Conservation (phyloP, 306 rosid genomes). For the Glycine soja region DNA sequence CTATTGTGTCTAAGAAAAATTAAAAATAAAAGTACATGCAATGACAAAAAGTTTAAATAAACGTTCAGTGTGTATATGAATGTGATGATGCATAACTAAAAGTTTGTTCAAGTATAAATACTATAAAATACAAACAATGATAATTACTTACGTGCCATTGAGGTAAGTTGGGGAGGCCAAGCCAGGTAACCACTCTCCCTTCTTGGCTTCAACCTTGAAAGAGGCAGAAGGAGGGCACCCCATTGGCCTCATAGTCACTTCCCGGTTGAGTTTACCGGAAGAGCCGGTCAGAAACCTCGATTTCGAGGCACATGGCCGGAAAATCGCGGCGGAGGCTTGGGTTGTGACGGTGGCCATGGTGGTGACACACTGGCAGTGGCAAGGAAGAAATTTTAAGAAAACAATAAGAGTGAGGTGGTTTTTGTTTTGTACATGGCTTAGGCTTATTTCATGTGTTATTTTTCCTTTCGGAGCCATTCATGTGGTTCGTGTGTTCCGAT, state of each 20-base stretch:
- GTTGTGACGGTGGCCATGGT: constrained; percentile 92
- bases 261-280: constrained; percentile 71
- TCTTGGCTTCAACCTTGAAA: constrained; percentile 82
- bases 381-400: neutral
- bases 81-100: no score
- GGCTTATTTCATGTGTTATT: constrained; percentile 55
- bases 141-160: constrained; percentile 67
- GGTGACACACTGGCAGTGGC: neutral
- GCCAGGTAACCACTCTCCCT: constrained; percentile 98
- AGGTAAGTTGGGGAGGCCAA: constrained; percentile 85
- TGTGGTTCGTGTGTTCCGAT: constrained; percentile 66
- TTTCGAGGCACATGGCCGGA: constrained; percentile 71
- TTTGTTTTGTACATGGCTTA: constrained; percentile 49
- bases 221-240: constrained; percentile 57
- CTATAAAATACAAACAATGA: no score
- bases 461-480: constrained; percentile 36
- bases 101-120: no score
- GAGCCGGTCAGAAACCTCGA: constrained; percentile 80
- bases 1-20: neutral
- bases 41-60: no score
- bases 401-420: constrained; percentile 35
- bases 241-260: constrained; percentile 63
- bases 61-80: no score
- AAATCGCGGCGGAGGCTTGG: constrained; percentile 87
- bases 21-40: no score